Percentiles rank a stretch among this genome's conserved stretches.
Conservation (phyloP, 2,329 filamentous ascomycete genomes). For the Sclerotinia minor region DNA sequence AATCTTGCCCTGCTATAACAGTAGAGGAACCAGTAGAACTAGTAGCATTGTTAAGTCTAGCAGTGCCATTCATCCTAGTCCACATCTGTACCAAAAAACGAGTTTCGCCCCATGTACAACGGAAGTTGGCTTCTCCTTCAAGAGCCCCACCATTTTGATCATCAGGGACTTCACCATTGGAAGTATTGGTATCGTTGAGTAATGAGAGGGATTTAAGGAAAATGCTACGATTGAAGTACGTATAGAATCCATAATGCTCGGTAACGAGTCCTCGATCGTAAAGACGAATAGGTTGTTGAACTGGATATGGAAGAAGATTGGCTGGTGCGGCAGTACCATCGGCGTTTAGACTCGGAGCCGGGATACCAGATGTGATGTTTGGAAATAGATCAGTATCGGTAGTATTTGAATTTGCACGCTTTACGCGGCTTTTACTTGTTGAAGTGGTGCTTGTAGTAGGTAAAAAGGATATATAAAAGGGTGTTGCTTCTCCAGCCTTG, state of each 20-base stretch:
- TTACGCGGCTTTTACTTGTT: slow-evolving; percentile 34
- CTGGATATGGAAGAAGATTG: slow-evolving; percentile 67
- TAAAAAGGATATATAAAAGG: slow-evolving; percentile 81
- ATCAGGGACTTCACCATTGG: slow-evolving; percentile 46
- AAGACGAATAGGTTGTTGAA: slow-evolving; percentile 77
- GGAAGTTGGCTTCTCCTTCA: slow-evolving; percentile 53
- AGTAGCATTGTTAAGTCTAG: slow-evolving; percentile 45
- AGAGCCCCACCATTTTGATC: slow-evolving; percentile 58
- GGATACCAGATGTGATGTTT: slow-evolving; percentile 57
- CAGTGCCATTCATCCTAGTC: slow-evolving; percentile 53
- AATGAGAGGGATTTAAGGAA: slow-evolving; percentile 66
- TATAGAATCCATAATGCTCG: slow-evolving; percentile 94
- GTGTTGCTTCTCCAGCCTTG: slow-evolving; percentile 83
- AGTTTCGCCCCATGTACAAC: slow-evolving; percentile 61
- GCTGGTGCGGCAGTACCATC: slow-evolving; percentile 75
- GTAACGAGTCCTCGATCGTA: slow-evolving; percentile 78
- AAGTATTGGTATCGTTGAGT: slow-evolving; percentile 47
- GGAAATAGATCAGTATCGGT: slow-evolving; percentile 31
- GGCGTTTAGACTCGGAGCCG: slow-evolving; percentile 59
- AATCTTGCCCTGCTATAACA: slow-evolving; percentile 37
- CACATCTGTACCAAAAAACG: slow-evolving; percentile 66
- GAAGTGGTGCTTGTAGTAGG: slow-evolving; percentile 45
- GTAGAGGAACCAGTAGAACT: slow-evolving; percentile 20
- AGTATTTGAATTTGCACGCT: slow-evolving; percentile 29
- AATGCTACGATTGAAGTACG: slow-evolving; percentile 83